These are phyloP conservation scores for Arachnopeziza araneosa DNA, from an alignment of 2,329 filamentous ascomycete species.

Conservation along the genomic window DNA sequence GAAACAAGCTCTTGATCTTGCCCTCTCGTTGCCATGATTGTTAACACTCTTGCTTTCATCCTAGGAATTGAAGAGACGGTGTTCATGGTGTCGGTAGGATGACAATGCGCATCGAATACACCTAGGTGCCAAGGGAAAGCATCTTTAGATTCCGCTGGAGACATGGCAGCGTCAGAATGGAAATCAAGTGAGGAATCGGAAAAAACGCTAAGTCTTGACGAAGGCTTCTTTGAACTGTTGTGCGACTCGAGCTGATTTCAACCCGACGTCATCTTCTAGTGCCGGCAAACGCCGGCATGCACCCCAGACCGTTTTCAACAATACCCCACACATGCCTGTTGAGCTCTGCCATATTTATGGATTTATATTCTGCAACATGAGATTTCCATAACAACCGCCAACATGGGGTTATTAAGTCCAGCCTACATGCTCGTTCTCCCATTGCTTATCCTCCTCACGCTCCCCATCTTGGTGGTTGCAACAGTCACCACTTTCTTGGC, in stretches of 20 bases:
- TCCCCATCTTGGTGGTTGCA: conserved; percentile 59
- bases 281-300: not conserved
- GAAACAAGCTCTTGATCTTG: conserved; percentile 72
- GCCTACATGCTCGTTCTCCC: conserved; percentile 40
- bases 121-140: conserved; percentile 64
- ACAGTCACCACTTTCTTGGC: conserved; percentile 58
- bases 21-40: conserved; percentile 70
- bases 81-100: conserved; percentile 73
- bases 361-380: not conserved
- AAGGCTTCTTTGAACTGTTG: too few species aligned
- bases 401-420: not conserved
- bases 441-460: conserved; percentile 55
- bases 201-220: not conserved
- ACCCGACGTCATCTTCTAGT: not conserved
- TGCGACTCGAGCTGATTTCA: too few species aligned
- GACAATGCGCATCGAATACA: conserved; percentile 75
- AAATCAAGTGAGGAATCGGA: not conserved
- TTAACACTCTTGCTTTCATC: conserved; percentile 63
- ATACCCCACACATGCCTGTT: not conserved
- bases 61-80: conserved; percentile 49
- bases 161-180: not conserved
- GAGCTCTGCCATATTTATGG: not conserved
- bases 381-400: not conserved
- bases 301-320: not conserved
- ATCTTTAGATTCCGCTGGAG: not conserved